A percentile compares a stretch with the other conserved stretches of the same genome.
These are phyloP conservation scores for Vitis rupestris DNA, from an alignment of 164 flowering plant genomes.

Conservation along the genomic window DNA sequence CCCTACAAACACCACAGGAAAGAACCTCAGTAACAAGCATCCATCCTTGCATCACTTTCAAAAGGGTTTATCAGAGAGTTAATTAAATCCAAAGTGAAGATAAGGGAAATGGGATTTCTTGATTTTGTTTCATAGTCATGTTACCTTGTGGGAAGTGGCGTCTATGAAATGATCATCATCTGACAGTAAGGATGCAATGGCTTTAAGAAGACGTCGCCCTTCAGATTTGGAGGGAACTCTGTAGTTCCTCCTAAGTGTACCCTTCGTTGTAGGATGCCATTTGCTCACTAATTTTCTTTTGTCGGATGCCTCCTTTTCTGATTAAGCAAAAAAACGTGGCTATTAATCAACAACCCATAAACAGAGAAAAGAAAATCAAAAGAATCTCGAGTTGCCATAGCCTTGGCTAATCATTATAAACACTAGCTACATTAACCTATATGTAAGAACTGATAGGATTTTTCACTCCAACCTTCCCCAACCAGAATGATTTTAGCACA, in stretches of 20 bases:
- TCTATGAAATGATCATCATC: constrained; percentile 91
- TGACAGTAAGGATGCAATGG: constrained; percentile 79
- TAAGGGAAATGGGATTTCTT: neutral
- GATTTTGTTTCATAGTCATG: neutral
- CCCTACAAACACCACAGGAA: constrained; percentile 48
- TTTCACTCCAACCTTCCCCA: neutral
- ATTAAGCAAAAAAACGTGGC: constrained; percentile 6
- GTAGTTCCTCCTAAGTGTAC: constrained; percentile 86
- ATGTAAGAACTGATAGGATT: neutral
- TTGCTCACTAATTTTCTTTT: constrained; percentile 86
- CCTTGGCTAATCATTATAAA: neutral
- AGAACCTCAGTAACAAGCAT: neutral
- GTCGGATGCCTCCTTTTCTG: constrained; percentile 70
- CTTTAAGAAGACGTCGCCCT: constrained; percentile 77
- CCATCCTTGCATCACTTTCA: neutral
- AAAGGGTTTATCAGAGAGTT: no score
- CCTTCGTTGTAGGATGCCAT: constrained; percentile 97
- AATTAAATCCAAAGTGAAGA: no score
- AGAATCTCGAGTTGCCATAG: neutral
- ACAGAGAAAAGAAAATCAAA: neutral
- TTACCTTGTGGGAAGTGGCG: constrained; percentile 92
- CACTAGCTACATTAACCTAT: neutral
- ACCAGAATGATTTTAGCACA: neutral
- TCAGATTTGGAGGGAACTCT: constrained; percentile 82
- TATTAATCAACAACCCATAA: neutral